Percentiles rank a stretch among this genome's conserved stretches.
phyloP scores from a whole-genome alignment of 768 basidiomycete genomes.

The Cystofilobasidium macerans region DNA sequence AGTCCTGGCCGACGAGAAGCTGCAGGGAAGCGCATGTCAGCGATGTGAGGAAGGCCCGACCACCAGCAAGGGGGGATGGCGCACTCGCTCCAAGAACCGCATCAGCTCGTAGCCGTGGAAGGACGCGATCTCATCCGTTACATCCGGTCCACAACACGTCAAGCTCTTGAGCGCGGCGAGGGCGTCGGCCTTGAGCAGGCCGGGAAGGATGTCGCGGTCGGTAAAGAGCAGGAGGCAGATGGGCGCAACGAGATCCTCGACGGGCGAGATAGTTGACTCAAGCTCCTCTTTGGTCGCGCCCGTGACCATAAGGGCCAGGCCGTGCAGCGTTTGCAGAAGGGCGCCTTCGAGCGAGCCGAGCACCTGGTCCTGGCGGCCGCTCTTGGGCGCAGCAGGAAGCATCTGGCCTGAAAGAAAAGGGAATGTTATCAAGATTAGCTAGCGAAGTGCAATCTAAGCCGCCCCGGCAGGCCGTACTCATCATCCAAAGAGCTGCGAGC shows the following conservation, averaged over 20 bases:
- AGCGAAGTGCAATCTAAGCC: neutral
- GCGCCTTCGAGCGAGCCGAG: neutral
- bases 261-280: constrained; percentile 1
- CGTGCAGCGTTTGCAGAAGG: neutral
- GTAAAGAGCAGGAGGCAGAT: constrained; percentile 6
- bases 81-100: neutral
- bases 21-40: neutral
- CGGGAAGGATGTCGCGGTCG: constrained; percentile 4
- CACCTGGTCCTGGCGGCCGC: neutral
- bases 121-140: neutral
- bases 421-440: neutral
- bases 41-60: neutral
- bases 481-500: constrained; percentile 1
- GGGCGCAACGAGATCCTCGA: constrained; percentile 8
- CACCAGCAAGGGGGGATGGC: neutral
- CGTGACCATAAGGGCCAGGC: neutral
- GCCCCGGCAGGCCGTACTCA: neutral
- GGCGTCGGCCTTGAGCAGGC: neutral
- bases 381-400: constrained; percentile 1
- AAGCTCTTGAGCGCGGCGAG: constrained; percentile 3
- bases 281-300: constrained; percentile 4
- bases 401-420: neutral
- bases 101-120: constrained; percentile 8
- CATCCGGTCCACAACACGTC: neutral
- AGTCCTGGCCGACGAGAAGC: constrained; percentile 5